Percentiles rank a stretch among this genome's conserved stretches.
phyloP scores from a whole-genome alignment of 495 filamentous ascomycete genomes.

The Daldinia loculata region DNA sequence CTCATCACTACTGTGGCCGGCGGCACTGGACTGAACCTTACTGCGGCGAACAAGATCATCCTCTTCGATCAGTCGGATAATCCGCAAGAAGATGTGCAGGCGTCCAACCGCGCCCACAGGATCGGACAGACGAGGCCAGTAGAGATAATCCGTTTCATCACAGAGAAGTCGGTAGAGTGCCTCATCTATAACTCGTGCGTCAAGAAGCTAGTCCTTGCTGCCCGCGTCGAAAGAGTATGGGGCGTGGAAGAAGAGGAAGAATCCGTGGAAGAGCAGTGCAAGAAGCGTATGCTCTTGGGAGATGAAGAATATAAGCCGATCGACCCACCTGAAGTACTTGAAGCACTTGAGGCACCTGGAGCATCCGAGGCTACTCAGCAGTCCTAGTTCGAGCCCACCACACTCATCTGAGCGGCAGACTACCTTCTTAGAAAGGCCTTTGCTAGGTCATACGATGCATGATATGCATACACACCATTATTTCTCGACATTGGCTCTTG shows the following conservation, averaged over 20 bases:
- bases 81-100: slow-evolving; percentile 94
- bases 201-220: slow-evolving; percentile 91
- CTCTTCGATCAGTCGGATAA: slow-evolving; percentile 97
- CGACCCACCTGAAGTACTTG: neutral
- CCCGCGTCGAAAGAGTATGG: slow-evolving; percentile 67
- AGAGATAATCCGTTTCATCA: slow-evolving; percentile 83
- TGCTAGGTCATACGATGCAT: too few relatives aligned
- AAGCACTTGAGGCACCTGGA: neutral
- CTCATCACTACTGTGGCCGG: slow-evolving; percentile 92
- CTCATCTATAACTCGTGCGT: slow-evolving; percentile 88
- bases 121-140: slow-evolving; percentile 91
- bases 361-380: neutral
- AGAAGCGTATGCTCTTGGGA: slow-evolving; percentile 42
- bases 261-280: slow-evolving; percentile 44
- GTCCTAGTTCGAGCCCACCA: neutral
- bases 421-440: slow-evolving; percentile 4
- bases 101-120: slow-evolving; percentile 94
- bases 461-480: neutral
- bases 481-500: neutral
- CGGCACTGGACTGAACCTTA: slow-evolving; percentile 93
- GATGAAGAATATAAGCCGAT: slow-evolving; percentile 14
- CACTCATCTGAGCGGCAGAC: slow-evolving; percentile 1
- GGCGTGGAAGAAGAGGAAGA: slow-evolving; percentile 42
- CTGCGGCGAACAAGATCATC: slow-evolving; percentile 94
- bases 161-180: slow-evolving; percentile 86